A percentile compares a stretch with the other conserved stretches of the same genome.
phyloP scores from a whole-genome alignment of 192 early-diverging fungal species.

The Gryganskiella cystojenkinii region DNA sequence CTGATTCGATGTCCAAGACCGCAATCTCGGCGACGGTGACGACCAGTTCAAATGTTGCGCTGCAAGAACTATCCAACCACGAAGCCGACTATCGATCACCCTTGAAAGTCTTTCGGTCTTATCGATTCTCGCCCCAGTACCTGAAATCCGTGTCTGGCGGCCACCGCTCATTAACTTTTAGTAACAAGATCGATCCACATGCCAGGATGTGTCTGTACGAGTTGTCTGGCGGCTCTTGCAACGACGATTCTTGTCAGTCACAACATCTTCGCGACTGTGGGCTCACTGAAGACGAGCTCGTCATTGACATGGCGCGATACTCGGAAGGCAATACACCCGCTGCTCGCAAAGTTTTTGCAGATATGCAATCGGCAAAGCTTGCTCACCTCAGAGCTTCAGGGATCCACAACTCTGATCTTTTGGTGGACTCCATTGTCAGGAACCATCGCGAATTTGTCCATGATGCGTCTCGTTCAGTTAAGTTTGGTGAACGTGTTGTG shows the following conservation, averaged over 20 bases:
- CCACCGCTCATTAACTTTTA: slow-evolving; percentile 37
- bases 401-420: slow-evolving; percentile 34
- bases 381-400: slow-evolving; percentile 37
- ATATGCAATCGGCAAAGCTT: slow-evolving; percentile 39
- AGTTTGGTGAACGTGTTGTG: slow-evolving; percentile 32
- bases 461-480: slow-evolving; percentile 14
- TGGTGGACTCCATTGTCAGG: slow-evolving; percentile 35
- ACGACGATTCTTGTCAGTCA: slow-evolving; percentile 40
- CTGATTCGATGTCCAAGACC: not conserved
- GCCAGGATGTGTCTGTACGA: slow-evolving; percentile 44
- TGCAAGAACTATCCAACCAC: not conserved
- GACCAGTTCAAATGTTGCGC: not conserved
- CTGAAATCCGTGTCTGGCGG: slow-evolving; percentile 4
- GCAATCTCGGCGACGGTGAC: too few species aligned
- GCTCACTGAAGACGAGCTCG: slow-evolving; percentile 35
- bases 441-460: slow-evolving; percentile 31
- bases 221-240: slow-evolving; percentile 39
- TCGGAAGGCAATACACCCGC: slow-evolving; percentile 24
- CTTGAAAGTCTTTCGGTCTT: slow-evolving; percentile 34
- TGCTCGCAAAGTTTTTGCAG: slow-evolving; percentile 24
- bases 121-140: slow-evolving; percentile 26
- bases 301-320: slow-evolving; percentile 49
- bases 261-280: slow-evolving; percentile 35
- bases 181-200: slow-evolving; percentile 44
- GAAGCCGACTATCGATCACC: slow-evolving; percentile 26